Percentiles rank a stretch among this genome's conserved stretches.
These are phyloP conservation scores for Globisporangium canariense DNA, from an alignment of 352 stramenopile genomes.

Conservation along the genomic window DNA sequence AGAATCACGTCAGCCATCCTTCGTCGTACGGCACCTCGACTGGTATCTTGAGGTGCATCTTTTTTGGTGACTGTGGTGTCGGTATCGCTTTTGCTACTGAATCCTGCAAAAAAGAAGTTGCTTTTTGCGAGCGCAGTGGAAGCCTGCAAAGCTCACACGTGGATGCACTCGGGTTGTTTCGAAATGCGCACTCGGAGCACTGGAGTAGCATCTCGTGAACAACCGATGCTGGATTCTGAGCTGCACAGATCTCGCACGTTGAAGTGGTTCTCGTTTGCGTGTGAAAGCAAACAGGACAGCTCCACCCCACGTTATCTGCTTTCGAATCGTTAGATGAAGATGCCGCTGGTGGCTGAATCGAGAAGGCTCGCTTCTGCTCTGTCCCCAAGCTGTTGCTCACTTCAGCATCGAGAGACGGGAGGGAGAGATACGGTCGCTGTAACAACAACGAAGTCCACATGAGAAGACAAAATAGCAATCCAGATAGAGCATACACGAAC, in stretches of 20 bases:
- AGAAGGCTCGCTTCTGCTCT: not conserved
- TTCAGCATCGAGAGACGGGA: conserved; percentile 8
- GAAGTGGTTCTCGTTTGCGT: conserved; percentile 43
- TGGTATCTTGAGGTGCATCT: conserved; percentile 16
- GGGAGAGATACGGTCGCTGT: conserved; percentile 6
- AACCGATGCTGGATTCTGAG: conserved; percentile 58
- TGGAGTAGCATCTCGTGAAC: conserved; percentile 50
- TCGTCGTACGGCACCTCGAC: conserved; percentile 30
- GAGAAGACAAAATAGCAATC: not conserved
- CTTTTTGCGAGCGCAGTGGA: conserved; percentile 18
- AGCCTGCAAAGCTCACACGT: conserved; percentile 62
- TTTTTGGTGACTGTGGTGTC: not conserved
- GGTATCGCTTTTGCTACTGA: not conserved
- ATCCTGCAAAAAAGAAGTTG: not conserved
- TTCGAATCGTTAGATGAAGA: not conserved
- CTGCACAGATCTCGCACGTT: conserved; percentile 71
- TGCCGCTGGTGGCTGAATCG: too few species aligned
- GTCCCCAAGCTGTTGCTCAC: not conserved
- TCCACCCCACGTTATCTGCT: conserved; percentile 27
- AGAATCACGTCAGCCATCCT: conserved; percentile 23
- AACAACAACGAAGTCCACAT: not conserved
- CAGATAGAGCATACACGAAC: not conserved
- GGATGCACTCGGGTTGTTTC: conserved; percentile 42
- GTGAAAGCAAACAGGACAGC: conserved; percentile 69
- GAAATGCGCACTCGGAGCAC: conserved; percentile 62